Evolutionary conservation across 805 yeast genomes (phyloP), one percentile per base, ranked within the genome.

Genomic region (Priceomyces fermenticarens): DNA sequence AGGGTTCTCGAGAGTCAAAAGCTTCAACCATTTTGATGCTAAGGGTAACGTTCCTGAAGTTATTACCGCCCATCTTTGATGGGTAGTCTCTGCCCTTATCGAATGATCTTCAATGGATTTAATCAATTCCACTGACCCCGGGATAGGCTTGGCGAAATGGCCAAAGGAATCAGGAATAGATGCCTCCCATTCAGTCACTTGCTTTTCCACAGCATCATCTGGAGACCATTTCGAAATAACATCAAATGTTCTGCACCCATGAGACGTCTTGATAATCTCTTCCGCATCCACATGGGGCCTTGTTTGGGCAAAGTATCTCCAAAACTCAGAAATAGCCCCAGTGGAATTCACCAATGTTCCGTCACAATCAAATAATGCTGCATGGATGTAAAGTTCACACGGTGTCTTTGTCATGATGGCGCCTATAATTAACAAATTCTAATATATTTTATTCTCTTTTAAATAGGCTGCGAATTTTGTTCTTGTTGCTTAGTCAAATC

Each of bases 191-290:
- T 42, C 55, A 4, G 62, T 49, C 20, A 58, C 63, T 37, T 58
- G 63, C 36, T 53, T 53, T 32, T 43, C 57, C 25, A 43, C 41
- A 30, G 63, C 63, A 40, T 58, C 63, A 35, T 58, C 58, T 8
- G 62, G 63, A 10, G 63, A 58, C 63, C 63, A 57, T 38, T 55
- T 56, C 43, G 60, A 60, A 35, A 58, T 58, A 27, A 58, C 63
- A 36, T 58, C 63, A 32, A 49, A 58, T 11, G 63, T 58, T 39
- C 63, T 46, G 51, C 63, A 57, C 0, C 63, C 63, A 44, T 58
- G 63, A 3, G 62, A 57, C 9, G 63, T 58, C 45, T 49, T 55
- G 46, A 58, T 58, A 36, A 58, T 58, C 35, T 58, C 61, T 28
- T 55, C 60, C 3, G 63, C 58, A 48, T 58, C 54, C 30, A 58